A percentile compares a stretch with the other conserved stretches of the same genome.
These are phyloP conservation scores for Phialophora expanda DNA, from an alignment of 2,329 filamentous ascomycete species.

Conservation along the genomic window DNA sequence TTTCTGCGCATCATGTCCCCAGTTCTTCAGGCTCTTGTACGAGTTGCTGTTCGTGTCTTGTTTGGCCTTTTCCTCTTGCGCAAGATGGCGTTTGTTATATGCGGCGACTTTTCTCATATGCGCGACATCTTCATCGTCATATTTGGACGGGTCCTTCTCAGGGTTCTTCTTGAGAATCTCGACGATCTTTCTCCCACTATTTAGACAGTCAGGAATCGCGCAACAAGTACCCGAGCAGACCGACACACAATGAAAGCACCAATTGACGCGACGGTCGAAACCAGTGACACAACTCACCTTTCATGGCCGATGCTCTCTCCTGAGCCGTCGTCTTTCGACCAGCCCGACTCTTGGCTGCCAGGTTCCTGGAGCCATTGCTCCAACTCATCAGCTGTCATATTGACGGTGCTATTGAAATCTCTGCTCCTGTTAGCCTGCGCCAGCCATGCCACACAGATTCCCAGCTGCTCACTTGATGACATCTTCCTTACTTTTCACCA, in stretches of 20 bases:
- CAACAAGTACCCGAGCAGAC: not conserved
- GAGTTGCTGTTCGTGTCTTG: constrained; percentile 60
- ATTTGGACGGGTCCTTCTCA: constrained; percentile 60
- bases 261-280: not conserved
- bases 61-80: constrained; percentile 66
- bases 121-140: constrained; percentile 61
- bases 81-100: constrained; percentile 70
- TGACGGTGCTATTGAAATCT: constrained; percentile 70
- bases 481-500: constrained; percentile 59
- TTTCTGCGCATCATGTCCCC: constrained; percentile 41
- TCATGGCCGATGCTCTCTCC: constrained; percentile 69
- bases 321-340: constrained; percentile 62
- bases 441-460: constrained; percentile 44
- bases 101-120: constrained; percentile 69
- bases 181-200: constrained; percentile 66
- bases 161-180: constrained; percentile 68
- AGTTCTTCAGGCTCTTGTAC: constrained; percentile 68
- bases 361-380: constrained; percentile 65
- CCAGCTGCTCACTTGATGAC: constrained; percentile 52
- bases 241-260: not conserved
- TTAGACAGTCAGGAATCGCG: not conserved
- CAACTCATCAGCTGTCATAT: constrained; percentile 67
- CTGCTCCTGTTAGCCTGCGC: constrained; percentile 43
- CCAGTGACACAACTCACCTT: constrained; percentile 44
- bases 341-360: constrained; percentile 64